A percentile compares a stretch with the other conserved stretches of the same genome.
phyloP scores from a whole-genome alignment of 768 basidiomycete species.

The Russula olivacea region DNA sequence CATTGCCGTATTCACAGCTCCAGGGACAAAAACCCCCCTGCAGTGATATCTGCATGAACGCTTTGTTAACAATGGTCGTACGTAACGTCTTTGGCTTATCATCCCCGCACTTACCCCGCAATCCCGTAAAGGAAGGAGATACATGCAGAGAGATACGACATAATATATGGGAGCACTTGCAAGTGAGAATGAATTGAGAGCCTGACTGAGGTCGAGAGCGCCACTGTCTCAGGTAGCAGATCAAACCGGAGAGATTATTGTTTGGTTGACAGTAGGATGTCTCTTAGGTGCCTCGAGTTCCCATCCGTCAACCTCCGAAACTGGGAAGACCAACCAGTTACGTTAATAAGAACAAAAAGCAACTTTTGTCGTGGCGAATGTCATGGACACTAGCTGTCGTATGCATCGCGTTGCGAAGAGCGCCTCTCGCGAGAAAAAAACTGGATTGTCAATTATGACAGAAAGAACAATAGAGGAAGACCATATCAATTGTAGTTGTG shows the following conservation, averaged over 20 bases:
- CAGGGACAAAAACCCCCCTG: background rate
- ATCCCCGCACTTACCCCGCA: background rate
- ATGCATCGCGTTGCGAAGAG: background rate
- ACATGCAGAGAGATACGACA: background rate
- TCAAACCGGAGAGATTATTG: background rate
- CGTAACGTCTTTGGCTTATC: background rate
- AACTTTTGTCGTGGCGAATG: background rate
- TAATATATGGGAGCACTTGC: background rate
- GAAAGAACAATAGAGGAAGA: background rate
- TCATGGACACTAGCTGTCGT: background rate
- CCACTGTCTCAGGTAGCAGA: background rate
- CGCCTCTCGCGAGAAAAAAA: background rate
- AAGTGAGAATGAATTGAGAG: background rate
- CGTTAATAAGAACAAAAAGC: background rate
- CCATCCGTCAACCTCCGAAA: background rate
- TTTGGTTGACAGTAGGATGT: background rate
- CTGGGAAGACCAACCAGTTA: background rate
- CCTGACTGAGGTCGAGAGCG: background rate
- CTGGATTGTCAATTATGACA: background rate
- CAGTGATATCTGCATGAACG: background rate
- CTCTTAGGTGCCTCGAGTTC: background rate
- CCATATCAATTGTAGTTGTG: background rate
- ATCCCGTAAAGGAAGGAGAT: background rate
- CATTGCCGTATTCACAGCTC: background rate
- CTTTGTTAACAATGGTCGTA: background rate